Base-by-base conservation (phyloP, 1,284 basidiomycete genomes). In the Sanghuangporus baumii region DNA sequence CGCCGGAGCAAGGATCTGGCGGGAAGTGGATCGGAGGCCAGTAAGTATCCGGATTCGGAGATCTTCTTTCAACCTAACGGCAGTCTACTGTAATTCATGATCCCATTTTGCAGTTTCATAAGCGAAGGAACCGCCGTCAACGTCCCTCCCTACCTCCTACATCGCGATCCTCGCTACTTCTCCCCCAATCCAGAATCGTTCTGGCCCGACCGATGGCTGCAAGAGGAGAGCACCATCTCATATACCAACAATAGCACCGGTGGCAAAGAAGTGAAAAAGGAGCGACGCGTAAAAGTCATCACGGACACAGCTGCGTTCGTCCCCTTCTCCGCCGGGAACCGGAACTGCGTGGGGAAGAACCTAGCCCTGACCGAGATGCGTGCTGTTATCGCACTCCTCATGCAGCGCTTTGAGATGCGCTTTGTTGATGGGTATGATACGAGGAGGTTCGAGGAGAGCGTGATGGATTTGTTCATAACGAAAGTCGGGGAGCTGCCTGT, bases 71-170 rank as follows among this genome's bases (percentile, higher is more conserved):
- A 20, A 12, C 43, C 23, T 23, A 38, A 9, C n/a, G 31, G 12
- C 16, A 43, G 14, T 57, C n/a, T 31, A 5, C 26, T 31, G 26
- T 31, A 31, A 31, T 31, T 31, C 3, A 31, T 31, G 26, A 5
- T 31, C 26, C 26, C 26, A 31, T 31, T 31, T 7, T 14, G 18
- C 36, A 85, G 81, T 55, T 79, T 76, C 63, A 70, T 85, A 2
- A 80, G 81, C 1, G 80, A 81, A 67, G 78, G 78, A 37, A 83
- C 80, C 2, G 76, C 73, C 50, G 73, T 81, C 14, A 79, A 76
- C 61, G 71, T 82, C 40, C 80, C 81, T 37, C 73, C 72, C 6
- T 82, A 83, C 67, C 75, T 75, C 26, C 68, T 84, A 6, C 83
- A 85, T 55, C 72, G 74, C 36, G 71, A 74, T 59, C 70, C 75